phyloP scores from a whole-genome alignment of 2,329 filamentous ascomycete genomes.

The Bimuria novae-zelandiae region DNA sequence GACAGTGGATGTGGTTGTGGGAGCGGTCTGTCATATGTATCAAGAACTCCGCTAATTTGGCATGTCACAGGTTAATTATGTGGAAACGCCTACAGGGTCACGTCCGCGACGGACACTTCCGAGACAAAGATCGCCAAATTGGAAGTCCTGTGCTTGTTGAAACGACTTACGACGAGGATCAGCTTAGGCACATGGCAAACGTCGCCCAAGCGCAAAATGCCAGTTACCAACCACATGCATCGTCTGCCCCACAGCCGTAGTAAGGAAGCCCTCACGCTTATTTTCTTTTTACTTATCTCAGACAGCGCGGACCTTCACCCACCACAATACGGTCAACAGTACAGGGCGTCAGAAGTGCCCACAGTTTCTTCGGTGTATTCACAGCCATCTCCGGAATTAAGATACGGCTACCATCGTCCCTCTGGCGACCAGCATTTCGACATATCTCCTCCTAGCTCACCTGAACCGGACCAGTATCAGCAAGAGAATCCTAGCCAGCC shows the following conservation, averaged over 20 bases:
- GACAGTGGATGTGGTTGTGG: neutral
- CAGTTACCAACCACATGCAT: conserved; percentile 33
- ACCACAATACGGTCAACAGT: conserved; percentile 28
- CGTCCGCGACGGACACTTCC: conserved; percentile 45
- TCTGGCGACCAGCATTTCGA: conserved; percentile 32
- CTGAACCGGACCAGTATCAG: conserved; percentile 37
- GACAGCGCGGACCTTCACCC: conserved; percentile 27
- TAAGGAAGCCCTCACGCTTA: conserved; percentile 19
- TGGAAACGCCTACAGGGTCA: conserved; percentile 59
- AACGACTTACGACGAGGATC: conserved; percentile 52
- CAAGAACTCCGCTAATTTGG: conserved; percentile 26
- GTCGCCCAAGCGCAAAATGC: conserved; percentile 35
- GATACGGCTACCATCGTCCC: conserved; percentile 26
- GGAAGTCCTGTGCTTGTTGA: conserved; percentile 52
- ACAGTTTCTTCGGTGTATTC: conserved; percentile 65
- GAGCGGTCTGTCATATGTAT: neutral
- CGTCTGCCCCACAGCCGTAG: conserved; percentile 22
- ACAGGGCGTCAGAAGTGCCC: conserved; percentile 33
- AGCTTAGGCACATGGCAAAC: conserved; percentile 45
- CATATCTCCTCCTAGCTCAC: conserved; percentile 46
- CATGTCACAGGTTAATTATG: conserved; percentile 49
- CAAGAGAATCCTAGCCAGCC: conserved; percentile 22
- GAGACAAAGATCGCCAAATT: conserved; percentile 51
- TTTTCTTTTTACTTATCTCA: conserved; percentile 12
- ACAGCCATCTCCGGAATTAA: conserved; percentile 53